Evolutionary conservation across 768 basidiomycete species (phyloP).

Genomic region (Mycena albidolilacea): DNA sequence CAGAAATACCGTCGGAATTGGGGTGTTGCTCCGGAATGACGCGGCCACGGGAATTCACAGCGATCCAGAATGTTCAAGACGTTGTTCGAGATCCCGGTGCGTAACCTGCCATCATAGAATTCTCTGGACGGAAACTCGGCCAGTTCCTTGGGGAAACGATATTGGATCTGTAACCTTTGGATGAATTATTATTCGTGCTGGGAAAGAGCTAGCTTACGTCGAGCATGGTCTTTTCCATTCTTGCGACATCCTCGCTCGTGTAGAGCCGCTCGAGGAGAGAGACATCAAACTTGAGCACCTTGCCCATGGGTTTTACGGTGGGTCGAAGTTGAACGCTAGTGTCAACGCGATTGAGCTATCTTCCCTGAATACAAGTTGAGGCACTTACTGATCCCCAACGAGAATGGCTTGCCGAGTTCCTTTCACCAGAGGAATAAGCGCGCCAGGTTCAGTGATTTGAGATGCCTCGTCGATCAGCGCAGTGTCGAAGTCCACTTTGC

Average conservation of each 20-base stretch:
- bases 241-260: slow-evolving; percentile 50
- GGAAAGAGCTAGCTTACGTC: slow-evolving; percentile 53
- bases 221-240: slow-evolving; percentile 72
- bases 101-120: slow-evolving; percentile 72
- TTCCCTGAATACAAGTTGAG: neutral
- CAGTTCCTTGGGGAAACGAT: slow-evolving; percentile 72
- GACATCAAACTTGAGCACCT: slow-evolving; percentile 69
- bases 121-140: slow-evolving; percentile 74
- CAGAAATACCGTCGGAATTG: slow-evolving; percentile 71
- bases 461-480: slow-evolving; percentile 81
- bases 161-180: slow-evolving; percentile 64
- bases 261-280: slow-evolving; percentile 77
- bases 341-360: neutral
- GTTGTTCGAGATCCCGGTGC: slow-evolving; percentile 59
- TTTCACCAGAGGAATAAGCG: slow-evolving; percentile 78
- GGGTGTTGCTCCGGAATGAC: slow-evolving; percentile 36
- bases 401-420: slow-evolving; percentile 70
- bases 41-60: slow-evolving; percentile 74
- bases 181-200: no score
- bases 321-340: slow-evolving; percentile 77
- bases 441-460: slow-evolving; percentile 77
- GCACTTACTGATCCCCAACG: slow-evolving; percentile 78
- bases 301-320: slow-evolving; percentile 72
- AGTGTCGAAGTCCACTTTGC: slow-evolving; percentile 70
- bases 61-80: slow-evolving; percentile 54